Evolutionary conservation across 2,329 filamentous ascomycete genomes (phyloP).

Genomic region (Colletotrichum nymphaeae): DNA sequence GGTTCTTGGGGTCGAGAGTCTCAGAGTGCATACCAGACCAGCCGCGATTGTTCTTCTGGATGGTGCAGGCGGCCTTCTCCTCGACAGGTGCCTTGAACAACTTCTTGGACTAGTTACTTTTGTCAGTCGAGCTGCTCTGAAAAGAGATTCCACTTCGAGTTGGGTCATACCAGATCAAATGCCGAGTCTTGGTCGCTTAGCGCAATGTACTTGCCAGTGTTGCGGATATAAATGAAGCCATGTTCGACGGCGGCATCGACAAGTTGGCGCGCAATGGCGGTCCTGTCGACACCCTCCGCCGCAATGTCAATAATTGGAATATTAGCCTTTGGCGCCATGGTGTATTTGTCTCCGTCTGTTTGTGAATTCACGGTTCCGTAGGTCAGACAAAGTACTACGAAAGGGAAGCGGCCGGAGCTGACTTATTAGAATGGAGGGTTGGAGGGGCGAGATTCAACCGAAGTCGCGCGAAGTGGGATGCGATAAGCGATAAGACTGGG

Average conservation of each 20-base stretch:
- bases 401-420: not conserved
- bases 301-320: conserved; percentile 90
- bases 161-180: conserved; percentile 75
- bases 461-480: conserved; percentile 32
- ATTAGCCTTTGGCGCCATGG: conserved; percentile 49
- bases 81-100: conserved; percentile 78
- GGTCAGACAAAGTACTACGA: not conserved
- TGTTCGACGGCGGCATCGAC: conserved; percentile 84
- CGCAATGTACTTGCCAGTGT: conserved; percentile 76
- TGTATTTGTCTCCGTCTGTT: not conserved
- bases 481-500: conserved; percentile 35
- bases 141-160: not conserved
- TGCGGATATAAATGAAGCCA: conserved; percentile 91
- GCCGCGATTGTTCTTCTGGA: conserved; percentile 84
- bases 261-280: conserved; percentile 73
- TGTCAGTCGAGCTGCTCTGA: not conserved
- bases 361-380: not conserved
- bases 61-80: conserved; percentile 80
- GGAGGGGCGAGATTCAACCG: conserved; percentile 17
- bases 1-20: conserved; percentile 85
- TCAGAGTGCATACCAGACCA: conserved; percentile 92
- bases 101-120: conserved; percentile 66
- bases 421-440: not conserved
- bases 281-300: conserved; percentile 62
- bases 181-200: conserved; percentile 73